Evolutionary conservation across 2,329 filamentous ascomycete genomes (phyloP), one percentile per base, ranked within the genome.

Genomic region (Zymoseptoria tritici): DNA sequence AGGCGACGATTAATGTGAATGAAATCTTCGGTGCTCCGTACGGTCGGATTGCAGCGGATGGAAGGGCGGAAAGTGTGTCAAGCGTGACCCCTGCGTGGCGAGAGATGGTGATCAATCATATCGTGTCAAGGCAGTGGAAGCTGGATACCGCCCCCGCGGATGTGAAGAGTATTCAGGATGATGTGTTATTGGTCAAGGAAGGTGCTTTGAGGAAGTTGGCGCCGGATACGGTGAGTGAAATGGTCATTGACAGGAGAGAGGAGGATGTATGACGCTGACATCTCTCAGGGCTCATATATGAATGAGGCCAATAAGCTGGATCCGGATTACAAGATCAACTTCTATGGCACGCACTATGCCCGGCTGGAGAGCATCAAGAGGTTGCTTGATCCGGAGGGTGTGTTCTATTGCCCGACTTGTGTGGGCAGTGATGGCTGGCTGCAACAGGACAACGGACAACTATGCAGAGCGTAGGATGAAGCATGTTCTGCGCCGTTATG

Each of bases 41-140:
- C 0, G 68, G 72, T 0, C 65, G 68, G 1, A 65, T 73, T 2
- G 53, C 49, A 20, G 64, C 76, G n/a, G 73, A 75, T 49, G 69
- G 73, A 0, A 72, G 72, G 0, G 75, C 76, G 36, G 74, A 80
- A 0, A 69, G 72, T 0, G 66, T 81, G 50, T 78, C 80, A 29
- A 72, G 80, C 0, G 75, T 81, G 2, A 77, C 78, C 46, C 81
- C 81, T 0, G 79, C 79, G 0, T 85, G 81, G 81, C 74, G 82
- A 16, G 76, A 65, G 11, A 73, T 78, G 0, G 72, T 74, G 57
- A 62, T 74, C 36, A 66, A 71, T 55, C 66, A 71, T 24, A 67
- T 73, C 21, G 68, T 74, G 3, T 66, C 70, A 0, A 61, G 67
- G 1, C 62, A 64, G 9, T 72, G 65, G 60, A 59, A 64, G n/a